Conservation (phyloP, 331 rosid species). For the Quercus tomentella region DNA sequence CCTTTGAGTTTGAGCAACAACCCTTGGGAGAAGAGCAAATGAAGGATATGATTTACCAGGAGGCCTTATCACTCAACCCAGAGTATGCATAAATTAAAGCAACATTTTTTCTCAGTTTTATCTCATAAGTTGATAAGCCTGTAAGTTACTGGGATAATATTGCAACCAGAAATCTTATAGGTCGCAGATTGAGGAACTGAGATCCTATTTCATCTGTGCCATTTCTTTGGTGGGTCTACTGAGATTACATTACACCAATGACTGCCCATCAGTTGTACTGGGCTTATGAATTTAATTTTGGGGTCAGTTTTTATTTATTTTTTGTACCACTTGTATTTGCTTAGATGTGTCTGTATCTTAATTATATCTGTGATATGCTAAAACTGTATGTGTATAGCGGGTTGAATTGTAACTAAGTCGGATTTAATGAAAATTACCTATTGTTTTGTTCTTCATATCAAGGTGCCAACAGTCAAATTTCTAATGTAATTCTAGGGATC, state of each 20-base stretch:
- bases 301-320: constrained; percentile 3
- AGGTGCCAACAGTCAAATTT: not conserved
- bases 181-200: constrained; percentile 5
- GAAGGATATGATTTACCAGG: constrained; percentile 89
- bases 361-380: constrained; percentile 5
- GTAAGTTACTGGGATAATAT: not conserved
- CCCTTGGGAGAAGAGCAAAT: constrained; percentile 82
- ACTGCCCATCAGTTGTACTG: constrained; percentile 30
- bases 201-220: constrained; percentile 25
- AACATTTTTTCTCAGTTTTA: not conserved
- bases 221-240: constrained; percentile 21
- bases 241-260: constrained; percentile 20
- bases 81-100: constrained; percentile 45
- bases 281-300: constrained; percentile 24
- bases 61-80: constrained; percentile 82
- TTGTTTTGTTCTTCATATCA: not conserved
- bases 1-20: constrained; percentile 86
- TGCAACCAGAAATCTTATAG: not conserved
- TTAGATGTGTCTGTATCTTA: constrained; percentile 5
- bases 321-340: not conserved
- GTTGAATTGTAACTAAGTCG: not conserved
- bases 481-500: too few relatives aligned
- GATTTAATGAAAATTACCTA: not conserved
- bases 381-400: constrained; percentile 6
- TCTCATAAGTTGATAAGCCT: not conserved